Base-by-base conservation (phyloP, 1,284 basidiomycete genomes). In the Cryptococcus floricola region DNA sequence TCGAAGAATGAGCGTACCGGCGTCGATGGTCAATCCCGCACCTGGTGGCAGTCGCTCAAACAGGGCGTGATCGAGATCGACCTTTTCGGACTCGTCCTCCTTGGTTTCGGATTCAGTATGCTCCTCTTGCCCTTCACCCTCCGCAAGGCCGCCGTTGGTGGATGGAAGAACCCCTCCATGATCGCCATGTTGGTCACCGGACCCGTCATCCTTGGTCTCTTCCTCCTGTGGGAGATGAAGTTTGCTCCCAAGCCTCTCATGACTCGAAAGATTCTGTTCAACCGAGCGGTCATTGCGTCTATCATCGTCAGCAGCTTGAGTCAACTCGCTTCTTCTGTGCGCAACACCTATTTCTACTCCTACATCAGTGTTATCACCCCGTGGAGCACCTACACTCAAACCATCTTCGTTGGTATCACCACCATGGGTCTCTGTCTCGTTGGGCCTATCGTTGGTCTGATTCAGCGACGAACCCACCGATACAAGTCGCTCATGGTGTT, bases 111-210 rank as follows among this genome's bases (percentile, higher is more conserved):
- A 9, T 70, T 67, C 48, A 58, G 67, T 16, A 54, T 70, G 25
- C 60, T 75, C 52, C 62, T 76, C 28, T 56, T 73, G 18, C 76
- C 71, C 14, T 70, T 70, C 59, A 70, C 64, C 44, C 60, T 72
- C 41, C 60, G 57, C 46, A 59, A 63, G 45, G 51, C 45, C 5
- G 69, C 70, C 18, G 54, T 60, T 9, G 59, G 60, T 10, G 61
- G 62, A 4, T 75, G 68, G 67, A 53, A 61, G 31, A 74, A 74
- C 45, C 67, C 71, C 57, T 69, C 66, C 6, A 67, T 77, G 52
- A 75, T 77, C 54, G 72, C 76, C 49, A 76, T 76, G 73, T 61
- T 76, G 39, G 67, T 71, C 41, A 61, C 69, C 23, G 76, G 75
- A 16, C 62, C 60, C 5, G 48, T 70, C 39, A 51, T 70, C 28